Conservation (phyloP, 179 eudicot species). For the Vitellaria paradoxa region DNA sequence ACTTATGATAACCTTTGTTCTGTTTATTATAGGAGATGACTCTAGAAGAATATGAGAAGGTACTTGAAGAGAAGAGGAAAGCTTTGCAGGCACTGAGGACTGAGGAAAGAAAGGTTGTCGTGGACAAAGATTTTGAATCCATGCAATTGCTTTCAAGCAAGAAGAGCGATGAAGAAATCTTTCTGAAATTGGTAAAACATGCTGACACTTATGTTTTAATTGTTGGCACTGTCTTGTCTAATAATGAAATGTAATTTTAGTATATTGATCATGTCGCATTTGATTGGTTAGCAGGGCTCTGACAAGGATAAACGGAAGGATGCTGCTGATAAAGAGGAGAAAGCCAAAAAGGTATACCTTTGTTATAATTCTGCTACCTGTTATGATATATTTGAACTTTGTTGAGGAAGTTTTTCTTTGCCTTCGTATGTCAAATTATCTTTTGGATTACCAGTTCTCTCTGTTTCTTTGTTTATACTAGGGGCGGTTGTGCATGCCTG, state of each 20-base stretch:
- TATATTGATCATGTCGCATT: constrained; percentile 8
- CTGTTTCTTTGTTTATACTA: neutral
- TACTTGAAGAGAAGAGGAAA: constrained; percentile 86
- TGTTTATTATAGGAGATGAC: constrained; percentile 63
- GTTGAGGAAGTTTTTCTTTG: neutral
- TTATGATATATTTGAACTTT: neutral
- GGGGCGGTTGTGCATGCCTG: too few species aligned
- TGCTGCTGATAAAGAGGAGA: constrained; percentile 62
- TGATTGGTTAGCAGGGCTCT: constrained; percentile 43
- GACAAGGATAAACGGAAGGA: constrained; percentile 80
- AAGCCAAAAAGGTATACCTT: constrained; percentile 52
- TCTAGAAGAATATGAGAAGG: constrained; percentile 84
- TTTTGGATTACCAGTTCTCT: neutral
- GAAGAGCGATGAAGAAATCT: constrained; percentile 67
- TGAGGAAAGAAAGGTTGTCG: constrained; percentile 75
- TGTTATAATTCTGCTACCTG: neutral
- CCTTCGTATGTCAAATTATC: neutral
- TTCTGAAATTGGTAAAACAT: constrained; percentile 58
- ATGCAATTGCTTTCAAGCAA: constrained; percentile 80
- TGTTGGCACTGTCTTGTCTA: neutral
- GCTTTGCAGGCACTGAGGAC: constrained; percentile 53
- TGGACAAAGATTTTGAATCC: constrained; percentile 64
- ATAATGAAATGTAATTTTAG: neutral
- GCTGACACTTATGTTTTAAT: neutral
- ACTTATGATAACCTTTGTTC: neutral